phyloP scores from a whole-genome alignment of 441 rosid species.

The Biscutella auriculata region DNA sequence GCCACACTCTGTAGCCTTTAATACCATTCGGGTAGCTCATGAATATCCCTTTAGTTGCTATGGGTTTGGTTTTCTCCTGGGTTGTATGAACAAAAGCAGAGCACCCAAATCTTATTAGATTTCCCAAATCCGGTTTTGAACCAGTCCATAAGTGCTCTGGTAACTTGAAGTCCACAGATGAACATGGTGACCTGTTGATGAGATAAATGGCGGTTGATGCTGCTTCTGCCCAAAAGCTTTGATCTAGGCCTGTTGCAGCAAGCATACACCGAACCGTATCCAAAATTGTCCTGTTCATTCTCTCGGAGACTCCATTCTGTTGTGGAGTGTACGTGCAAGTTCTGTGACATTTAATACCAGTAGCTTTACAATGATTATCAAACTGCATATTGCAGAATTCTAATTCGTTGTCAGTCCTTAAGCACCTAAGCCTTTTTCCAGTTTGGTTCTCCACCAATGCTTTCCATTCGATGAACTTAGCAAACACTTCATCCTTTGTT shows the following conservation, averaged over 20 bases:
- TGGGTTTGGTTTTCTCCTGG: not conserved
- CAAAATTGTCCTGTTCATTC: no score
- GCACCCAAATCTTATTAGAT: not conserved
- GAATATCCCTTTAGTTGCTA: not conserved
- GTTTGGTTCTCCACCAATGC: not conserved
- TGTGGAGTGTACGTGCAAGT: not conserved
- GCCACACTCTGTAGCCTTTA: no score
- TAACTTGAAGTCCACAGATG: not conserved
- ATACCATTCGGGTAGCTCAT: not conserved
- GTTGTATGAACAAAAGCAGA: not conserved
- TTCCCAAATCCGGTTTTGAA: not conserved
- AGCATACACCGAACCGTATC: no score
- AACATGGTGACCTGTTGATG: not conserved
- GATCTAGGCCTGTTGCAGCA: no score
- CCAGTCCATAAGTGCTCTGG: not conserved
- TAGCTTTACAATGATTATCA: no score
- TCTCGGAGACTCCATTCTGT: not conserved
- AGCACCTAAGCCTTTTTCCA: no score
- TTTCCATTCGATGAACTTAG: no score
- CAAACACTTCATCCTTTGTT: not conserved
- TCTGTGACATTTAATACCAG: not conserved
- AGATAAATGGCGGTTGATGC: not conserved
- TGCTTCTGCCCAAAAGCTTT: not conserved
- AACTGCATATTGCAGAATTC: not conserved
- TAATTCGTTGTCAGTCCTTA: not conserved